A percentile compares a stretch with the other conserved stretches of the same genome.
phyloP scores from a whole-genome alignment of 306 rosid genomes.

The Datisca glomerata region DNA sequence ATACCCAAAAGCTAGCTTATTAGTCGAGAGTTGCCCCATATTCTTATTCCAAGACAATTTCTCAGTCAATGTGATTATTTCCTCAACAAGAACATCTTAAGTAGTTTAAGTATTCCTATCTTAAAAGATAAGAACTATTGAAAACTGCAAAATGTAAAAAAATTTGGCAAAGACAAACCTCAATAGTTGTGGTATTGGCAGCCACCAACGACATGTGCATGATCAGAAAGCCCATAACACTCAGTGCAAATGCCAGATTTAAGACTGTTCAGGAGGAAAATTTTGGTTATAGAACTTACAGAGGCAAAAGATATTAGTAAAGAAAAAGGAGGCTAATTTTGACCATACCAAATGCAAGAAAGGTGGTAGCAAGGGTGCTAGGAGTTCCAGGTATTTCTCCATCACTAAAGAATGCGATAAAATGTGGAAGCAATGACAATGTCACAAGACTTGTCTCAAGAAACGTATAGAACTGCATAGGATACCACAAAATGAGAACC shows the following conservation, averaged over 20 bases:
- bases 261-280: conserved; percentile 42
- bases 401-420: conserved; percentile 82
- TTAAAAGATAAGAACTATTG: not conserved
- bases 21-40: too few relatives aligned
- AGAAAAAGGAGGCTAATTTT: conserved; percentile 4
- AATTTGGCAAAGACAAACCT: conserved; percentile 32
- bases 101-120: too few relatives aligned
- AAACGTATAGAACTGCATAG: conserved; percentile 88
- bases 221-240: conserved; percentile 88
- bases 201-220: conserved; percentile 91
- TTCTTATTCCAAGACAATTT: too few relatives aligned
- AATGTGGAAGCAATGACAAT: conserved; percentile 70
- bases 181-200: conserved; percentile 87
- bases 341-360: conserved; percentile 84
- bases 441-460: conserved; percentile 93
- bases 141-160: not conserved
- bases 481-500: too few relatives aligned
- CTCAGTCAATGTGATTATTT: not conserved
- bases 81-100: too few relatives aligned
- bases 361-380: conserved; percentile 94
- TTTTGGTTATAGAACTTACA: conserved; percentile 15
- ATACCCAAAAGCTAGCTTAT: too few relatives aligned
- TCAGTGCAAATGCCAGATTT: conserved; percentile 87
- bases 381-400: conserved; percentile 95
- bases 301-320: conserved; percentile 5